phyloP scores from a whole-genome alignment of 1,139 yeast genomes.

The Lizanozyma gosingica region DNA sequence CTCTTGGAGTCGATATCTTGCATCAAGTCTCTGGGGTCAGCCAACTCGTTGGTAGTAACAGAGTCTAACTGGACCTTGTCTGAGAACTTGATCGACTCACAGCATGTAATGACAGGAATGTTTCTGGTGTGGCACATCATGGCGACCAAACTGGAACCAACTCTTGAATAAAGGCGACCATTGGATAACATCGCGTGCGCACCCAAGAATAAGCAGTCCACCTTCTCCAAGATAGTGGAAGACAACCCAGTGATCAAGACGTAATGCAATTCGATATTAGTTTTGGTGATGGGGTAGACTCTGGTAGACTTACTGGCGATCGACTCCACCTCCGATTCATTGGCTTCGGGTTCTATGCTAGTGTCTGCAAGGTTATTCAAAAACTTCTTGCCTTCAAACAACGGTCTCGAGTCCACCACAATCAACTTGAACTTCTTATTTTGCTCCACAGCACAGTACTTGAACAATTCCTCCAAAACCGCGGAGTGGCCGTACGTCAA shows the following conservation, averaged over 20 bases:
- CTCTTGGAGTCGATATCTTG: slow-evolving; percentile 35
- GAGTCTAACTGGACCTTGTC: slow-evolving; percentile 95
- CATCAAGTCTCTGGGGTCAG: slow-evolving; percentile 71
- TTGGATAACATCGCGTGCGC: slow-evolving; percentile 97
- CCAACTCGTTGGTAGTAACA: slow-evolving; percentile 86
- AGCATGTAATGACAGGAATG: slow-evolving; percentile 89
- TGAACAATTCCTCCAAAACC: slow-evolving; percentile 69
- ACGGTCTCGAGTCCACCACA: slow-evolving; percentile 90
- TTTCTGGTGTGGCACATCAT: slow-evolving; percentile 84
- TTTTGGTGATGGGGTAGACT: slow-evolving; percentile 23
- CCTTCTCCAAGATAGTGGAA: slow-evolving; percentile 66
- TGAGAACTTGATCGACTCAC: slow-evolving; percentile 91
- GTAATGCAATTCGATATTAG: slow-evolving; percentile 39
- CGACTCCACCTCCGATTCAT: slow-evolving; percentile 49
- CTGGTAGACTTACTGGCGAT: slow-evolving; percentile 8
- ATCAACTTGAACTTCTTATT: slow-evolving; percentile 69
- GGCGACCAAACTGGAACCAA: slow-evolving; percentile 90
- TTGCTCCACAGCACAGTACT: slow-evolving; percentile 54
- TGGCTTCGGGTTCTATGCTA: slow-evolving; percentile 13
- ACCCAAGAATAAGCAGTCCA: slow-evolving; percentile 86
- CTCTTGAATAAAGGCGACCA: slow-evolving; percentile 87
- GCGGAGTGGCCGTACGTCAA: slow-evolving; percentile 85
- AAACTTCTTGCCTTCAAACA: slow-evolving; percentile 83
- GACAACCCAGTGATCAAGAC: slow-evolving; percentile 73
- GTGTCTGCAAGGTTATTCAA: slow-evolving; percentile 49